These are phyloP conservation scores for Asterophora lycoperdoides DNA, from an alignment of 768 basidiomycete species.

Conservation along the genomic window DNA sequence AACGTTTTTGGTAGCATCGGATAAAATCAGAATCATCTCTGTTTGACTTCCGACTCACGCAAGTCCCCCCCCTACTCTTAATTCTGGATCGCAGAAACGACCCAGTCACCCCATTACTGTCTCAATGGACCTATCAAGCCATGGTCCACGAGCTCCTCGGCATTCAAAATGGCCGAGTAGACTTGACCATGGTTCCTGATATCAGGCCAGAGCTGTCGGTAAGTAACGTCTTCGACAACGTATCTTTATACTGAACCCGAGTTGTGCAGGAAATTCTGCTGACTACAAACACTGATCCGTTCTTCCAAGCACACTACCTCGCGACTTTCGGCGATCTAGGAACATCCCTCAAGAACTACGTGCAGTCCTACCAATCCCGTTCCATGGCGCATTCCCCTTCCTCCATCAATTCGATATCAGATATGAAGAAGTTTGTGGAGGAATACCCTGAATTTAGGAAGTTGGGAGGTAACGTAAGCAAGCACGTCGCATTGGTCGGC, in stretches of 20 bases:
- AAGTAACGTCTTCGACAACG: constrained; percentile 20
- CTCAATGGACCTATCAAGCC: constrained; percentile 99
- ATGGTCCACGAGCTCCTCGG: constrained; percentile 97
- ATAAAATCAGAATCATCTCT: constrained; percentile 77
- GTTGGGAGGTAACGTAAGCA: constrained; percentile 96
- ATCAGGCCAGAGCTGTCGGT: constrained; percentile 84
- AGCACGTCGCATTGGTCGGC: constrained; percentile 95
- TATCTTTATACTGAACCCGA: constrained; percentile 5
- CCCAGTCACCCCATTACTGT: constrained; percentile 91
- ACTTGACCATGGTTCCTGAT: constrained; percentile 78
- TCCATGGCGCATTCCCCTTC: constrained; percentile 73
- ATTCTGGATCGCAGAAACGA: constrained; percentile 96
- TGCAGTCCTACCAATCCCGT: constrained; percentile 88
- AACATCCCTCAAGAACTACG: constrained; percentile 85
- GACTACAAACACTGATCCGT: constrained; percentile 86
- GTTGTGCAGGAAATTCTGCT: constrained; percentile 81
- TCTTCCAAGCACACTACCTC: constrained; percentile 87
- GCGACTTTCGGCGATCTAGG: constrained; percentile 97
- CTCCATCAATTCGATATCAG: constrained; percentile 87
- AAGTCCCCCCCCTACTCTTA: constrained; percentile 83
- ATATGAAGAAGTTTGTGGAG: constrained; percentile 98
- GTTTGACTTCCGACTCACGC: constrained; percentile 90
- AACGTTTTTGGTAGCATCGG: constrained; percentile 49
- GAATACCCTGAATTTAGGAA: constrained; percentile 98
- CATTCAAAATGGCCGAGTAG: constrained; percentile 92